phyloP scores from a whole-genome alignment of 495 filamentous ascomycete genomes.

The Rhypophila decipiens region DNA sequence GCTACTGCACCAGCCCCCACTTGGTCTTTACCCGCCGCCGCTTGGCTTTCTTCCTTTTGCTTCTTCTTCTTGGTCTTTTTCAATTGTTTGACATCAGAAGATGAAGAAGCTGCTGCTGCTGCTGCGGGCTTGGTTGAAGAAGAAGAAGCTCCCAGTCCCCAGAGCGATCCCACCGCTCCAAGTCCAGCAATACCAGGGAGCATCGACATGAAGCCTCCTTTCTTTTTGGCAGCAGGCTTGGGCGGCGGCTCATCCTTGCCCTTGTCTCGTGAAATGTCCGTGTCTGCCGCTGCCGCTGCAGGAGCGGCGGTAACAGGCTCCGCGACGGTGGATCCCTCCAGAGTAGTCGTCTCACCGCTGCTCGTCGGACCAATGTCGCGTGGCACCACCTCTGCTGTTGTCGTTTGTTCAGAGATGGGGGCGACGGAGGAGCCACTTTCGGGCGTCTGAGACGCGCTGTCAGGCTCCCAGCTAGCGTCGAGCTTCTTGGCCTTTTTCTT shows the following conservation, averaged over 20 bases:
- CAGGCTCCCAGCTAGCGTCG: constrained; percentile 2
- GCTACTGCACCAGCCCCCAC: constrained; percentile 18
- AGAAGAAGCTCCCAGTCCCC: constrained; percentile 13
- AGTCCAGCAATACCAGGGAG: constrained; percentile 14
- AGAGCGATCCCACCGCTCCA: constrained; percentile 16
- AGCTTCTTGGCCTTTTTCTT: constrained; percentile 9
- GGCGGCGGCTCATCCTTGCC: not conserved
- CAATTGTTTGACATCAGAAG: no score
- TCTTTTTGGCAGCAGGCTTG: constrained; percentile 7
- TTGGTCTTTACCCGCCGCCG: constrained; percentile 12
- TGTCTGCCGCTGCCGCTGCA: constrained; percentile 2
- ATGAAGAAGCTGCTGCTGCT: no score
- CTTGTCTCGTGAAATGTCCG: not conserved
- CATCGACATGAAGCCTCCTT: constrained; percentile 10
- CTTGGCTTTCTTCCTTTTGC: no score
- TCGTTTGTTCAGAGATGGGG: not conserved
- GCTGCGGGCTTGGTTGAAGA: no score
- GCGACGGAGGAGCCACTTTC: not conserved
- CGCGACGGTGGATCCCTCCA: constrained; percentile 1
- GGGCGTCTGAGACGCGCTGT: constrained; percentile 2
- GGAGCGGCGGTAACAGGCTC: not conserved
- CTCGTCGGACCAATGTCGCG: constrained; percentile 6
- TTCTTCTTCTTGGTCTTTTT: no score
- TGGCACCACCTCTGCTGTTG: constrained; percentile 10
- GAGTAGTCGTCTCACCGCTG: constrained; percentile 11